Evolutionary conservation across 257 asterid species (phyloP), one percentile per base, ranked within the genome.

Genomic region (Solanum bulbocastanum): DNA sequence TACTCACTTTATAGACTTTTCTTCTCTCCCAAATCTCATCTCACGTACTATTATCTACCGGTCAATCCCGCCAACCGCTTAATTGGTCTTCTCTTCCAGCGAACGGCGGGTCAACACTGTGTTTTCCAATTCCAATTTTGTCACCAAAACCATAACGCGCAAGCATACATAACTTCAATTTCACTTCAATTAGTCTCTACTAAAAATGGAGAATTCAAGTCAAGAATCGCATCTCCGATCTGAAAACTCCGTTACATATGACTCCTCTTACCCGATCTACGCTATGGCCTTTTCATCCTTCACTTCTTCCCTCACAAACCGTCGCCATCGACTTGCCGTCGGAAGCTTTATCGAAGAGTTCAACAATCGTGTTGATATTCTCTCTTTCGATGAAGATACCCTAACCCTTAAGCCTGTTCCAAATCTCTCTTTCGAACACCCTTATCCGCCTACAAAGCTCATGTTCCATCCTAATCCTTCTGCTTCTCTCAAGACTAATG

Each of bases 381-480:
- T 97, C 60, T 87, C 96, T 16, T 97, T 97, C 89, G 93, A 96
- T 42, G 94, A 93, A n/a, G 96, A 96, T 3, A 83, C 94, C 6
- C 88, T 92, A 27, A 89, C 95, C 75, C 83, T 96, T 46, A 91
- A 88, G 20, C 91, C 94, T 5, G 71, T 83, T 35, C 96, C 98
- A 2, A 90, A 90, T 25, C 96, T 96, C 89, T 92, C 93, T 85
- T 94, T 97, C 92, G 89, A 94, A 14, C 99, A 97, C 92, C 98
- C 98, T 32, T 97, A 97, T 90, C 98, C 98, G 1, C 98, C 99
- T 5, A 96, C 99, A 22, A 97, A 97, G 88, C 87, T 97, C 18
- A 94, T 93, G 87, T 96, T 97, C 66, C 96, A 95, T 87, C 99
- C 98, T 82, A 92, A 92, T 73, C 89, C 89, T 83, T 42, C 94